A percentile compares a stretch with the other conserved stretches of the same genome.
phyloP scores from a whole-genome alignment of 192 early-diverging fungal species.

The Coemansia sp. region DNA sequence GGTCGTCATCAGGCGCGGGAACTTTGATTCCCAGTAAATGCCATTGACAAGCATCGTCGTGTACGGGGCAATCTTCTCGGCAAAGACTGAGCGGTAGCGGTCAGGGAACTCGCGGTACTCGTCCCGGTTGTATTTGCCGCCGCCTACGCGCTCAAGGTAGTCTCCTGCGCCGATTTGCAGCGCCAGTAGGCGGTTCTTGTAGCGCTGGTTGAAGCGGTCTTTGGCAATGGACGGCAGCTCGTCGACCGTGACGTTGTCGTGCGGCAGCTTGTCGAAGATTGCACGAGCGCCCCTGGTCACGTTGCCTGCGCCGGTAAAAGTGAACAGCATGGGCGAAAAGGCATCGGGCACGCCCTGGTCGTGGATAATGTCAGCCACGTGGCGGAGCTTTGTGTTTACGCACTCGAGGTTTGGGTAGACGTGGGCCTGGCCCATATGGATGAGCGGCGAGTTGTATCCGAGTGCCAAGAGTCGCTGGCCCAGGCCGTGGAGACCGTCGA shows the following conservation, averaged over 20 bases:
- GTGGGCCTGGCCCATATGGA: conserved; percentile 72
- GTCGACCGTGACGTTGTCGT: conserved; percentile 76
- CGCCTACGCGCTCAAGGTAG: conserved; percentile 74
- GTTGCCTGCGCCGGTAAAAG: conserved; percentile 87
- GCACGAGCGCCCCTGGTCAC: conserved; percentile 87
- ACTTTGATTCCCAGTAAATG: conserved; percentile 86
- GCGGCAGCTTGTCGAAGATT: conserved; percentile 86
- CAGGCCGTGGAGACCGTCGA: conserved; percentile 87
- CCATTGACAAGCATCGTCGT: conserved; percentile 85
- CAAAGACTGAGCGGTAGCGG: conserved; percentile 71
- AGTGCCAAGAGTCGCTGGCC: conserved; percentile 84
- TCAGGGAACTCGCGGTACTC: conserved; percentile 79
- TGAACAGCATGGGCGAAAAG: conserved; percentile 86
- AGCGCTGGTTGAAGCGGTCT: conserved; percentile 58
- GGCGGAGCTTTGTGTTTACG: conserved; percentile 54
- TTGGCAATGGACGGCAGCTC: conserved; percentile 55
- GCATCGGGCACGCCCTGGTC: conserved; percentile 81
- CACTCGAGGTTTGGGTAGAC: conserved; percentile 62
- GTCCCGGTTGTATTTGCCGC: conserved; percentile 51
- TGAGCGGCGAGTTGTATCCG: conserved; percentile 93
- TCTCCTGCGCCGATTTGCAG: conserved; percentile 73
- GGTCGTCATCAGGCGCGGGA: conserved; percentile 84
- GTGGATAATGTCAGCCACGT: conserved; percentile 72
- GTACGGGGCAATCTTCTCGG: conserved; percentile 87
- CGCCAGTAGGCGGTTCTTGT: conserved; percentile 52